Percentiles rank a stretch among this genome's conserved stretches.
These are phyloP conservation scores for Beverwykella pulmonaria DNA, from an alignment of 495 filamentous ascomycete genomes.

Conservation along the genomic window DNA sequence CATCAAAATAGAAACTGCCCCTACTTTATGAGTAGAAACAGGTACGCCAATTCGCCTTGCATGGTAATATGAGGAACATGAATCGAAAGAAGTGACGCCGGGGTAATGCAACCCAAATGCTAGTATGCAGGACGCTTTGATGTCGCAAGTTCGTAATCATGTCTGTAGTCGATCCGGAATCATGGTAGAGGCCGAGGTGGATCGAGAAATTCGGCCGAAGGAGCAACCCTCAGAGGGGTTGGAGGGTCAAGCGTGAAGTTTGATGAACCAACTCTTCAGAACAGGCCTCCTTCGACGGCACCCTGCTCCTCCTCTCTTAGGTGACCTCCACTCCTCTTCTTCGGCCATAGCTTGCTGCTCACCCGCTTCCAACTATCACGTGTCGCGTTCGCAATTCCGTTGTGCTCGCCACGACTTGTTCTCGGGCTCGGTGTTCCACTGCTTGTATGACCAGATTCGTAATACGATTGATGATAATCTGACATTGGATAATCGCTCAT, in stretches of 20 bases:
- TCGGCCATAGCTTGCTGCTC: slow-evolving; percentile 38
- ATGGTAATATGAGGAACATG: background rate
- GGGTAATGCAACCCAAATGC: slow-evolving; percentile 33
- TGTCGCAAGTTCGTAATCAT: slow-evolving; percentile 25
- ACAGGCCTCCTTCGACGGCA: slow-evolving; percentile 37
- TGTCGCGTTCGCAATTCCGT: slow-evolving; percentile 29
- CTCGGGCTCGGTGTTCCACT: slow-evolving; percentile 38
- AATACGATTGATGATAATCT: slow-evolving; percentile 35
- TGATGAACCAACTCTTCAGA: slow-evolving; percentile 12
- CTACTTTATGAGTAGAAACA: background rate
- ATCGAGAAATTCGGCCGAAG: background rate
- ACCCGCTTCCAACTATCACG: slow-evolving; percentile 39
- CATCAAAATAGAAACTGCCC: background rate
- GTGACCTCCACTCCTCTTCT: slow-evolving; percentile 34
- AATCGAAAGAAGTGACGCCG: slow-evolving; percentile 16
- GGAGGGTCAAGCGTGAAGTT: background rate
- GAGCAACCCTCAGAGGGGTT: too few relatives aligned
- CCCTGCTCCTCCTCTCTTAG: slow-evolving; percentile 37
- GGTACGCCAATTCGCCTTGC: slow-evolving; percentile 25
- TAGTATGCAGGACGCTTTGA: slow-evolving; percentile 10
- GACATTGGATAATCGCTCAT: slow-evolving; percentile 40
- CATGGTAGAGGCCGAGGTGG: background rate
- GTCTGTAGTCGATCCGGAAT: slow-evolving; percentile 6
- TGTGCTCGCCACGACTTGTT: slow-evolving; percentile 34
- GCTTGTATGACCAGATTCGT: slow-evolving; percentile 23